A percentile compares a stretch with the other conserved stretches of the same genome.
Conservation (phyloP, 148 eudicot genomes). For the Rhododendron ferrugineum region DNA sequence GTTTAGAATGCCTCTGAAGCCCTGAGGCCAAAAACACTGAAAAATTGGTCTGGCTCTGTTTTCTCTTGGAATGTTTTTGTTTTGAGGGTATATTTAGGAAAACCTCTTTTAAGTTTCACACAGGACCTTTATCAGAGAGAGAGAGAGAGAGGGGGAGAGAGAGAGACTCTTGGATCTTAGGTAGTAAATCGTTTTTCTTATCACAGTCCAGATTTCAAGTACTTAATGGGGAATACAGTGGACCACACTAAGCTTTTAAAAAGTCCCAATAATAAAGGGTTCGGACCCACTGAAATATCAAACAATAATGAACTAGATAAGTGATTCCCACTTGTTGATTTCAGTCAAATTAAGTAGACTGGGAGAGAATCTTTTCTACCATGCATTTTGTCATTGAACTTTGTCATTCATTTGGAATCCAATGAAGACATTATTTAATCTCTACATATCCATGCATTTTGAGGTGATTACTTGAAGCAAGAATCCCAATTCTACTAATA, state of each 20-base stretch:
- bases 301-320: not conserved
- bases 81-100: not conserved
- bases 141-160: not conserved
- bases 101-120: not conserved
- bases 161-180: not conserved
- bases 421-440: not conserved
- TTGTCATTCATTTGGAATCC: not conserved
- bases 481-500: not conserved
- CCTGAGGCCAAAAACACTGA: not conserved
- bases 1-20: not conserved
- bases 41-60: conserved; percentile 8
- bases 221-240: not conserved
- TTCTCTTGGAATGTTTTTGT: conserved; percentile 8
- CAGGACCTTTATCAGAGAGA: not conserved
- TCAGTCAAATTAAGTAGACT: not conserved
- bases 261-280: not conserved
- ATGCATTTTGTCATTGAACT: not conserved
- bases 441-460: not conserved
- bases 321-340: not conserved
- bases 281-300: not conserved
- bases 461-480: not conserved
- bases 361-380: not conserved
- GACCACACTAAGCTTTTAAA: not conserved
- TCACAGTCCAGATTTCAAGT: not conserved
- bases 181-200: not conserved